Evolutionary conservation across 2,329 filamentous ascomycete species (phyloP), one percentile per base, ranked within the genome.

Genomic region (Colletotrichum melonis): DNA sequence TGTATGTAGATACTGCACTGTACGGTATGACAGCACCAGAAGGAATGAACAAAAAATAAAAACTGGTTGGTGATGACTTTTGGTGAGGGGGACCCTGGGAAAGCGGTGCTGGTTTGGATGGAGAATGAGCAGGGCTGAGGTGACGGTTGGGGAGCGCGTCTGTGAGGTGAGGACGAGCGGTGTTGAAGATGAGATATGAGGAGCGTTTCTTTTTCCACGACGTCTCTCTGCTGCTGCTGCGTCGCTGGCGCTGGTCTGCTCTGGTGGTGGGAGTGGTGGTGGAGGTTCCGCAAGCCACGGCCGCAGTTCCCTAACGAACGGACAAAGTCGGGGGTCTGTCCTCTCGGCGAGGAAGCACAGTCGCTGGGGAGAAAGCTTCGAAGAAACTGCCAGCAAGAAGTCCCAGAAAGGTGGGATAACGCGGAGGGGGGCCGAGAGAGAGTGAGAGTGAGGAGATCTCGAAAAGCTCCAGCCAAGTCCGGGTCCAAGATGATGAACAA

Each of bases 151-250:
- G 55, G 70, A 60, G 60, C 54, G 52, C 66, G 70, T 65, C 70
- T 73, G 70, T 73, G 70, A 73, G 42, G 66, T 30, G 55, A 73
- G 70, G 67, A 60, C 66, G 65, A 73, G 70, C 70, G 70, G 66
- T 38, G 22, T 70, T 69, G 70, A 69, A 72, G 69, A 73, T 70
- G 70, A 73, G 70, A 73, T 73, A 67, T 70, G 70, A 73, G 70
- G 46, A 24, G 67, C 60, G 60, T 73, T 73, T 69, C 70, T 73
- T 73, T 70, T 73, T 60, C 60, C 65, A 70, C 66, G 35, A 70
- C 66, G 69, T 69, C 30, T 30, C 62, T 56, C 19, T 56, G 54
- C 54, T 73, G 66, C 28, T 64, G 58, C 42, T 32, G 59, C 14
- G 38, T 24, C 28, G 59, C 26, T 28, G 38, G 16, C 28, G 26